A percentile compares a stretch with the other conserved stretches of the same genome.
Evolutionary conservation across 2,329 filamentous ascomycete species (phyloP).

Genomic region (Colletotrichum sp.): DNA sequence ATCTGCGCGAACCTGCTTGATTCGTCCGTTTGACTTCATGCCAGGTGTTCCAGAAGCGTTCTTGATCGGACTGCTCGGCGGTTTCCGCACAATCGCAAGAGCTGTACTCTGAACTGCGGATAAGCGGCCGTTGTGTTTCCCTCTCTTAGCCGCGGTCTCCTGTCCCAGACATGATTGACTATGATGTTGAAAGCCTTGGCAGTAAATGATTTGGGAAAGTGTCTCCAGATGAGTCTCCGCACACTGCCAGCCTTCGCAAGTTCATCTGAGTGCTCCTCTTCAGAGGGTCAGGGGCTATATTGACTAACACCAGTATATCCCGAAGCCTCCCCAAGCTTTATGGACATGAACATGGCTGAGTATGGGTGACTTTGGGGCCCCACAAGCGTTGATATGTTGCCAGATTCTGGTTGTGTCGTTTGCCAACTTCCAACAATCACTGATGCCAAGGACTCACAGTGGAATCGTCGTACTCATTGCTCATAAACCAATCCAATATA

Average conservation of each 20-base stretch:
- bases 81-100: not conserved
- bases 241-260: not conserved
- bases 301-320: not conserved
- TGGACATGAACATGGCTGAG: not conserved
- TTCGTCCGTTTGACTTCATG: not conserved
- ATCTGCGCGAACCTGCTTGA: not conserved
- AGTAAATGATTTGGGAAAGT: not conserved
- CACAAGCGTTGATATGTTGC: not conserved
- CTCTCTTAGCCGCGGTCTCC: not conserved
- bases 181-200: not conserved
- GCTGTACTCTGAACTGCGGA: not conserved
- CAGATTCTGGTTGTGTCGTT: not conserved
- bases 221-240: not conserved
- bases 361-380: not conserved
- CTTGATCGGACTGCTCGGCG: not conserved
- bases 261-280: not conserved
- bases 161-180: not conserved
- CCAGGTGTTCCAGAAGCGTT: not conserved
- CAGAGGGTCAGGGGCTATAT: fast-evolving
- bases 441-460: not conserved
- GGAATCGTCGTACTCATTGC: not conserved
- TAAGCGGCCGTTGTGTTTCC: not conserved
- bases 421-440: not conserved
- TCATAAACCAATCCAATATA: not conserved
- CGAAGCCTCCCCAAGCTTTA: not conserved